Base-by-base conservation (phyloP, 345 rosid genomes). In the Anastatica hierochuntica region DNA sequence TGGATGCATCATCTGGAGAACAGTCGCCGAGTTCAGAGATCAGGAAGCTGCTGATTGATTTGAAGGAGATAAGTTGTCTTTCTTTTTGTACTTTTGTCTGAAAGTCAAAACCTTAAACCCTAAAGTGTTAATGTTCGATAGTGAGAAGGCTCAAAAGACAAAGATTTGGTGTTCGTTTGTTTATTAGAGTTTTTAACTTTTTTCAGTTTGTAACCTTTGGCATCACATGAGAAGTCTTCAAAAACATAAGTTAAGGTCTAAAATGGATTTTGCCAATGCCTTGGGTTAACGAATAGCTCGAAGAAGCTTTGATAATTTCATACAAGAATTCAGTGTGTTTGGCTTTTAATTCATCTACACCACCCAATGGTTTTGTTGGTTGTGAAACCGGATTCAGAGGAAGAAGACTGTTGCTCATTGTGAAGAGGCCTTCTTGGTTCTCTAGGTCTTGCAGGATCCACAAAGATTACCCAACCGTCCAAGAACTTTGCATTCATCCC, bases 391-490 rank as follows among this genome's bases (percentile, higher is more conserved):
- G 58, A 63, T 56, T 65, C 85, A n/a, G 76, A 67, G 21, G 77
- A 26, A 36, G 66, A 41, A 1, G 54, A 46, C n/a, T 60, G 73
- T 7, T 61, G 58, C 2, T n/a, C n/a, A n/a, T n/a, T n/a, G n/a
- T 56, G 65, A 9, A 23, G 43, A 41, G 59, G 67, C 20, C 69
- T 75, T 68, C 81, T 66, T 10, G 51, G 58, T 72, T 79, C 87
- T 69, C 84, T 75, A 37, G 87, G 92, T 65, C 65, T 84, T 13
- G 96, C 95, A 53, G 96, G 96, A 60, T 90, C 95, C 7, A 90
- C 89, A 52, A 90, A 90, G 24, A 90, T 84, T 11, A 84, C 96
- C 98, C 98, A 90, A 42, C 98, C 98, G 21, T 90, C 95, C 62
- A 90, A 71, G 58, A 70, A 82, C 71, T 82, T 84, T 10, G 95